Percentiles rank a stretch among this genome's conserved stretches.
phyloP scores from a whole-genome alignment of 139 green algal genomes.

The Trebouxia sp. region DNA sequence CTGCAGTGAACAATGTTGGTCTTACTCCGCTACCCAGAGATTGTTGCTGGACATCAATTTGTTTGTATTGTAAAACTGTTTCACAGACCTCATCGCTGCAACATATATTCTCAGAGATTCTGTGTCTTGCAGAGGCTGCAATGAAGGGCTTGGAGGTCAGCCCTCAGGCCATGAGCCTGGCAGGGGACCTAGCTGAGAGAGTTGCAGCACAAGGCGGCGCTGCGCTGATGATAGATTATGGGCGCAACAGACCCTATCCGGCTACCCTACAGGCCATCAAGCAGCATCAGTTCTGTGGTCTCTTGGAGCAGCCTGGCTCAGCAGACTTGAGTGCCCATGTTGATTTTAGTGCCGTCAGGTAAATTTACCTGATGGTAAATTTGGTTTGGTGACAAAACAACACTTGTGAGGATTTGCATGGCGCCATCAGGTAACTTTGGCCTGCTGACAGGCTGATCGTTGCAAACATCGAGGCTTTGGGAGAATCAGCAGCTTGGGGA shows the following conservation, averaged over 20 bases:
- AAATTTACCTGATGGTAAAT: too few species aligned
- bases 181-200: constrained; percentile 67
- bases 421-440: neutral
- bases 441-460: neutral
- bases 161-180: constrained; percentile 67
- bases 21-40: too few species aligned
- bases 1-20: too few species aligned
- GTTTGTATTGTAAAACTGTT: too few species aligned
- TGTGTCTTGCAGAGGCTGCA: constrained; percentile 17
- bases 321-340: constrained; percentile 92
- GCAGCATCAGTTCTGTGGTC: constrained; percentile 63
- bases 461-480: neutral
- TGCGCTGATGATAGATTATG: constrained; percentile 96
- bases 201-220: constrained; percentile 75
- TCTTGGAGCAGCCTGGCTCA: constrained; percentile 75
- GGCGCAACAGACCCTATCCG: constrained; percentile 68
- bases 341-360: constrained; percentile 84
- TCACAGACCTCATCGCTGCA: too few species aligned
- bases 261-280: constrained; percentile 74
- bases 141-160: constrained; percentile 63
- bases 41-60: too few species aligned
- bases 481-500: neutral
- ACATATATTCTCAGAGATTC: neutral
- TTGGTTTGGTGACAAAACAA: too few species aligned
- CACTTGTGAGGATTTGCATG: too few species aligned